Base-by-base conservation (phyloP, 352 stramenopile species). In the Pythium pectinolyticum region DNA sequence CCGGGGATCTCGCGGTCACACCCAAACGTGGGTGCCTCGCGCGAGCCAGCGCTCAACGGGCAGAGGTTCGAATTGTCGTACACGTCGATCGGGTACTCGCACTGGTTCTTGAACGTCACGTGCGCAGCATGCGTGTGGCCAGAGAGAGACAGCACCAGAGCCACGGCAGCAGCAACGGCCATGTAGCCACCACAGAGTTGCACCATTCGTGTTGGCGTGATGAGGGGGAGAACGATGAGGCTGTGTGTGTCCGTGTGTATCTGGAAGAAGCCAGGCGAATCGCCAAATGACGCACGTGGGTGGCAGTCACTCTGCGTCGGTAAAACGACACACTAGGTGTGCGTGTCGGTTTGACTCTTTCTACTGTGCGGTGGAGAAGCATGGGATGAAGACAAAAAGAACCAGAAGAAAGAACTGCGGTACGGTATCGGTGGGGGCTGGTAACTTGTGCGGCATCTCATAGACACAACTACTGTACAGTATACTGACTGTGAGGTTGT, bases 51-150 rank as follows among this genome's bases (percentile, higher is more conserved):
- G 12, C 25, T 41, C 17, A 72, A 43, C 8, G 46, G 61, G 27
- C 65, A 72, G 19, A 43, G 8, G 15, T 43, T 64, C 22, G 63
- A 2, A 41, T 68, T 72, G 53, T 72, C 55, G 35, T 62, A 77
- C 22, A 77, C 61, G 11, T 69, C 35, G 47, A 77, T 72, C n/a
- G 61, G 15, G 41, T 74, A 72, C 40, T 62, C 31, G 32, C 70
- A 77, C 39, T 67, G 63, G 39, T 77, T 77, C 39, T 69, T 68
- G 53, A 72, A 72, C 5, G 40, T 65, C 12, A 65, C 65, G 37
- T 35, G 14, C 0, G 65, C 60, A 0, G 59, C 59, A 0, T 57
- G 17, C 1, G 48, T 14, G 2, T 28, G 25, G 3, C 25, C 19
- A 7, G 27, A 15, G 34, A 41, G 14, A 2, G 24, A 15, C 14